Evolutionary conservation across 2,329 filamentous ascomycete species (phyloP), one percentile per base, ranked within the genome.

Genomic region (Cladosporium oxysporum): DNA sequence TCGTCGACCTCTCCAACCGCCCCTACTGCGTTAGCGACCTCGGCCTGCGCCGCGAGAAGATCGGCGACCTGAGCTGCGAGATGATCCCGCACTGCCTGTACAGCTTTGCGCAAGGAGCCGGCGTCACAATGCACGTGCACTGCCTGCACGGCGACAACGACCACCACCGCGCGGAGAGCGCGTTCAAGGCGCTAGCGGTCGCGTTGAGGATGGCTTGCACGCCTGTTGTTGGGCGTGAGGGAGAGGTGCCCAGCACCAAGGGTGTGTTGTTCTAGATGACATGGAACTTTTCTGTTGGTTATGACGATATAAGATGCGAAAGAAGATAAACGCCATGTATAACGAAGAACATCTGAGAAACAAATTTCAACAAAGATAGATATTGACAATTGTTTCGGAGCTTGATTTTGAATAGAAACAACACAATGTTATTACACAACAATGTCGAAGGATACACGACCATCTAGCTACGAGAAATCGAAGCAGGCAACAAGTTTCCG

Each of bases 11-110:
- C 35, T 96, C 92, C 66, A 97, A 96, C 81, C 90, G 95, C 0
- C 94, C 95, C 1, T 97, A 88, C 82, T 86, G 85, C 69, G 91
- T 97, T 21, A 86, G 95, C 64, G 88, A 97, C 65, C 83, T 98
- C 14, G 93, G 92, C 12, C 87, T 97, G 68, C 89, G 86, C 83
- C 88, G 95, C 68, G 95, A 98, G 83, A 96, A 92, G 85, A 91
- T 99, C 74, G 95, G 95, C 66, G 92, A 95, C 76, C 83, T 99
- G 71, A 94, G 90, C 82, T 91, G 88, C 73, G 94, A 99, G 85
- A 99, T 99, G 95, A 88, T 99, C 50, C 93, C 94, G 55, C 95
- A 99, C 83, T 96, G 93, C 72, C 79, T 99, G 76, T 88, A 96
- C 83, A 95, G 91, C 82, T 99, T 97, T 80, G 93, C 94, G 50